Evolutionary conservation across 495 filamentous ascomycete genomes (phyloP).

Genomic region (Penicillium paradoxum): DNA sequence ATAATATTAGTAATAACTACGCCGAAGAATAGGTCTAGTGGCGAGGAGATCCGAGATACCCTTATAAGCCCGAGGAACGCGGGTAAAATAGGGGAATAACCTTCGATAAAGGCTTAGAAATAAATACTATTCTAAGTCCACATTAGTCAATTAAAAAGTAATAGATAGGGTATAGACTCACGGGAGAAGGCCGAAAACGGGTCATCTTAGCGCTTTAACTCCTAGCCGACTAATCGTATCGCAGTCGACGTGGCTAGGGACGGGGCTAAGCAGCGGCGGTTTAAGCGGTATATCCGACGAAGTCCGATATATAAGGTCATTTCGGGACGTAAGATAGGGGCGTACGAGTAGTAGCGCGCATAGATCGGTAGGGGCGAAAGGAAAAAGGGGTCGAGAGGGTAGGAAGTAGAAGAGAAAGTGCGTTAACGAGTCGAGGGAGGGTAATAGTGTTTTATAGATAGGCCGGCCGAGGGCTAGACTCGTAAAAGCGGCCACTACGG

Average conservation of each 20-base stretch:
- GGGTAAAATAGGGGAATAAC: background rate
- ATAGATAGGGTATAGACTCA: background rate
- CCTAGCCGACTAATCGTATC: background rate
- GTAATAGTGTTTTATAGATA: conserved; percentile 1
- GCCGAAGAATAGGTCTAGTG: background rate
- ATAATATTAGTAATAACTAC: conserved; percentile 1
- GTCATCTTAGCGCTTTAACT: conserved; percentile 1
- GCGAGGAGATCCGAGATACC: conserved; percentile 1
- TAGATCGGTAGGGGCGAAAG: conserved; percentile 2
- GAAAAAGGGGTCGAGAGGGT: conserved; percentile 1
- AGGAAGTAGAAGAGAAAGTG: conserved; percentile 5
- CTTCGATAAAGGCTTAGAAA: conserved; percentile 2
- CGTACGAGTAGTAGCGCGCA: background rate
- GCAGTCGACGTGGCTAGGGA: background rate
- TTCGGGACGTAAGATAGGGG: background rate
- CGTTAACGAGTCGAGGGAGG: conserved; percentile 2
- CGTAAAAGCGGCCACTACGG: conserved; percentile 3
- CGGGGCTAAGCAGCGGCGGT: conserved; percentile 2
- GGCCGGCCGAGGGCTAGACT: background rate
- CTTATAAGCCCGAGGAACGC: background rate
- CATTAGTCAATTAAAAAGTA: background rate
- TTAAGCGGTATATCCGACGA: conserved; percentile 1
- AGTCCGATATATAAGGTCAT: conserved; percentile 1
- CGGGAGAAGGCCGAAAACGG: conserved; percentile 1
- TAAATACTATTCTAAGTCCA: background rate